Evolutionary conservation across 1,139 yeast species (phyloP), one percentile per base, ranked within the genome.

Genomic region (Nakaseomyces uthaithaninus): DNA sequence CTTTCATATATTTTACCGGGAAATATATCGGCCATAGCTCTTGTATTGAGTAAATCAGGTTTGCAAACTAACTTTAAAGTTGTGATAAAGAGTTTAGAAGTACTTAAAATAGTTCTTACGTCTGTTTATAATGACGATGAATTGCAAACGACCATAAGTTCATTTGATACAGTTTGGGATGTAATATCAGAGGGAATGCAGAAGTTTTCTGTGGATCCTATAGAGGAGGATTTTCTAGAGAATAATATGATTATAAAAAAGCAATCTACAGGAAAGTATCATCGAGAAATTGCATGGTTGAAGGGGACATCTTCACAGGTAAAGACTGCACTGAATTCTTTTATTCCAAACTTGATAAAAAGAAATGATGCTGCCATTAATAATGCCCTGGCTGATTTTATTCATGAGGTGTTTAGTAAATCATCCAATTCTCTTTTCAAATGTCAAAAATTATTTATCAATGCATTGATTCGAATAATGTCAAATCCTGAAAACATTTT

Each of bases 271-370:
- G 15, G n/a, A 16, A 24, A 30, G 27, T 16, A 15, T 1, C 75
- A 71, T 45, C 65, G 87, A 48, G 69, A 76, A 2, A 61, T 64
- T 10, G 56, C 74, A 8, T 84, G 94, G 94, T 59, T 81, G 16
- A 64, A 56, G 15, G 85, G 80, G 0, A 79, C 89, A 0, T 66
- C 80, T 2, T 64, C 66, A 24, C 91, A 84, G 52, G 66, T 83
- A 18, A 72, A 48, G 18, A 37, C 44, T 16, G 57, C 59, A 11
- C 37, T 59, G 6, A 43, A 69, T 38, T 55, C 69, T 4, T 68
- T 76, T 8, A 37, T 66, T 3, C 55, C 59, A 10, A 53, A 55
- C 2, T 59, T 77, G 27, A 48, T 65, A 2, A 49, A 45, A 37
- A 49, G 63, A 31, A 40, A 46, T 14, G 54, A 55, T 38, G 22